Evolutionary conservation across 768 basidiomycete genomes (phyloP).

Genomic region (Russula ochroleuca): DNA sequence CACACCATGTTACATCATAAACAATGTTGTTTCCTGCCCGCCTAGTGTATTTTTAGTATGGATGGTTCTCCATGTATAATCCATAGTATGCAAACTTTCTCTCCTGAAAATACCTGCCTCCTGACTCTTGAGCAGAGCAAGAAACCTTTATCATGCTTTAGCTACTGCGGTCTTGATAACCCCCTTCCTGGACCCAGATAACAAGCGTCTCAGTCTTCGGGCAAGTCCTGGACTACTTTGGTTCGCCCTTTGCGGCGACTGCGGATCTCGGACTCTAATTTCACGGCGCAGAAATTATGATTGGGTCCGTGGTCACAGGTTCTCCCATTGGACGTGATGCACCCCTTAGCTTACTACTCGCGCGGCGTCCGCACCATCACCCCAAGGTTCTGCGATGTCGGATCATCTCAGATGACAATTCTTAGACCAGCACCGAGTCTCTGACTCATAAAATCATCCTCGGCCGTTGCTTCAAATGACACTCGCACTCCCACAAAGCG

Average conservation of each 20-base stretch:
- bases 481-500: slow-evolving; percentile 45
- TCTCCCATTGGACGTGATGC: slow-evolving; percentile 74
- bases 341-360: slow-evolving; percentile 73
- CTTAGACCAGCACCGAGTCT: too few relatives aligned
- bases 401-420: slow-evolving; percentile 49
- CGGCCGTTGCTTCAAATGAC: slow-evolving; percentile 80
- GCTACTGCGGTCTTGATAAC: slow-evolving; percentile 47
- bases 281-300: too few relatives aligned
- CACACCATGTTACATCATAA: too few relatives aligned
- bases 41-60: too few relatives aligned
- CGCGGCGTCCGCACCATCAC: slow-evolving; percentile 49
- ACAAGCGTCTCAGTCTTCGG: slow-evolving; percentile 70
- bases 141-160: slow-evolving; percentile 45
- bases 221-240: slow-evolving; percentile 34
- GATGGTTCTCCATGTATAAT: too few relatives aligned
- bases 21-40: too few relatives aligned
- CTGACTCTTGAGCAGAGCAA: slow-evolving; percentile 41
- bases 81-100: slow-evolving; percentile 57
- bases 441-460: too few relatives aligned
- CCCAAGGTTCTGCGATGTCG: slow-evolving; percentile 70
- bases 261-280: too few relatives aligned
- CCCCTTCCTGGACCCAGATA: slow-evolving; percentile 46
- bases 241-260: too few relatives aligned
- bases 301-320: slow-evolving; percentile 42
- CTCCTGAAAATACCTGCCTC: slow-evolving; percentile 31